These are phyloP conservation scores for Fusarium stilboides DNA, from an alignment of 2,329 filamentous ascomycete genomes.

Conservation along the genomic window DNA sequence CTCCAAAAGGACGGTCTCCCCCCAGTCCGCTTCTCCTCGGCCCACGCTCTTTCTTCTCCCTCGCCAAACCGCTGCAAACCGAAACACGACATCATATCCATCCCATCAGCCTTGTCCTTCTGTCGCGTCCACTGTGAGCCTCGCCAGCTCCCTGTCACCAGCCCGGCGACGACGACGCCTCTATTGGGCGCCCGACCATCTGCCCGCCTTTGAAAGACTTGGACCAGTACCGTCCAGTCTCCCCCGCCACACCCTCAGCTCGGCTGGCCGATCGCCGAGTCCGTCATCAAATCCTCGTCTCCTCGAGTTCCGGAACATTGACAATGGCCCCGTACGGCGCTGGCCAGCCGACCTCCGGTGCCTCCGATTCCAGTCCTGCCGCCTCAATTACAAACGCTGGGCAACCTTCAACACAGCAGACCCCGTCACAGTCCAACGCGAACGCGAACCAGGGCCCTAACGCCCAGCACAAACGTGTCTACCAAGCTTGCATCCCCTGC, in stretches of 20 bases:
- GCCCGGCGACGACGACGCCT: slow-evolving; percentile 27
- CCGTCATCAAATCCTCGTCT: slow-evolving; percentile 19
- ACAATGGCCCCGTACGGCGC: slow-evolving; percentile 48
- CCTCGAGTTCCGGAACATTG: slow-evolving; percentile 14
- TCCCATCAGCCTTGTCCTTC: slow-evolving; percentile 30
- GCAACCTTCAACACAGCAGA: slow-evolving; percentile 42
- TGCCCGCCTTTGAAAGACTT: slow-evolving; percentile 11
- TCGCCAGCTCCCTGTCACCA: slow-evolving; percentile 22
- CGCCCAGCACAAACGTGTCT: slow-evolving; percentile 72
- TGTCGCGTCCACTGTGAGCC: slow-evolving; percentile 17
- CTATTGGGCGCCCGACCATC: slow-evolving; percentile 20
- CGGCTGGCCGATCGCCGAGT: slow-evolving; percentile 21
- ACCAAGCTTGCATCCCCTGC: slow-evolving; percentile 75
- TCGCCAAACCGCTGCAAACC: slow-evolving; percentile 57
- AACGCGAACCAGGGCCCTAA: slow-evolving; percentile 29
- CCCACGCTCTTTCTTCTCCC: slow-evolving; percentile 48
- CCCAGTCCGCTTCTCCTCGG: slow-evolving; percentile 49
- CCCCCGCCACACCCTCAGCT: slow-evolving; percentile 16
- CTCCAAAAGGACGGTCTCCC: slow-evolving; percentile 47
- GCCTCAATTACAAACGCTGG: slow-evolving; percentile 43
- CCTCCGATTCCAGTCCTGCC: slow-evolving; percentile 48
- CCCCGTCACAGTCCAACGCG: slow-evolving; percentile 33
- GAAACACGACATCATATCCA: slow-evolving; percentile 45
- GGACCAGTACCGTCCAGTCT: neutral
- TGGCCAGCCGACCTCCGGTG: slow-evolving; percentile 40